Base-by-base conservation (phyloP, 148 eudicot genomes). In the Vaccinium darrowii region DNA sequence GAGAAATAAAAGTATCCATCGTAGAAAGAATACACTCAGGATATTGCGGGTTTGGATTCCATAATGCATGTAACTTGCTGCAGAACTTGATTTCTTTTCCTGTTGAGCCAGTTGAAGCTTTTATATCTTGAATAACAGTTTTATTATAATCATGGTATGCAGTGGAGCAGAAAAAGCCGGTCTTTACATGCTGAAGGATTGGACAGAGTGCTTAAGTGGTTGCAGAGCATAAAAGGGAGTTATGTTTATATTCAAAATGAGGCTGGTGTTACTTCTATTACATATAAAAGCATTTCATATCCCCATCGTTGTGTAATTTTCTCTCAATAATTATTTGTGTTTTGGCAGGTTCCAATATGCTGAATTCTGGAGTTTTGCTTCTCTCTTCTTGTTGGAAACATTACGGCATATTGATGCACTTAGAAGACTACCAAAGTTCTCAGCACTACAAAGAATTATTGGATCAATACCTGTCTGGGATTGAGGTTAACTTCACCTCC, bases 331-430 rank as follows among this genome's bases (percentile, higher is more conserved):
- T 63, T 58, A 51, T 65, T 15, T 53, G 11, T 81, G 14, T 54
- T 21, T 49, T 71, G 88, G 84, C 90, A 93, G 96, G 92, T 69
- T 74, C 84, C 82, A 88, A 87, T 58, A 60, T 84, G 83, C 88
- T 84, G 65, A 89, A 87, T 83, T 86, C 93, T 83, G 96, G 93
- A 71, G 83, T 86, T 43, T 85, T 91, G 80, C 90, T 95, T 62
- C 91, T 94, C 83, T 90, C 93, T 78, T 95, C 98, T 84, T 95
- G 98, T 85, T 95, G 98, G 98, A 95, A 89, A 86, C 95, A 95
- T 89, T 95, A 93, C 65, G 91, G 95, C 65, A 80, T 91, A 86
- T 89, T 95, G 62, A 82, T 90, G 88, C 90, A 84, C 82, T 89
- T 95, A 87, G 94, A 90, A 90, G 92, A 93, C 82, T 53, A 57